phyloP scores from a whole-genome alignment of 352 stramenopile genomes.

The Blastocystis sp. region DNA sequence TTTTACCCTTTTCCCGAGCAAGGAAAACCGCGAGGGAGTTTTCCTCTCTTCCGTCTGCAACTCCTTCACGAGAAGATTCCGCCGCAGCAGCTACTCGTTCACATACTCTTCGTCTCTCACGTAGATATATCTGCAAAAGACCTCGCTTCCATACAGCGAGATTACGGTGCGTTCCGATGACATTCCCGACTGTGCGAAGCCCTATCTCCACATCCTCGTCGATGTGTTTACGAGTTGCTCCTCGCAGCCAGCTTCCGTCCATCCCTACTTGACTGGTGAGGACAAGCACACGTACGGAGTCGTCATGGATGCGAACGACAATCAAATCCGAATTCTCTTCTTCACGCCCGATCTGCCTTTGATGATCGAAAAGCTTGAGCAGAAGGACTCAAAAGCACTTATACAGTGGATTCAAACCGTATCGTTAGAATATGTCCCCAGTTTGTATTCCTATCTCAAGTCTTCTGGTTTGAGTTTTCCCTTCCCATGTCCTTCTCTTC shows the following conservation, averaged over 20 bases:
- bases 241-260: not conserved
- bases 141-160: not conserved
- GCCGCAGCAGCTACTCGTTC: not conserved
- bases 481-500: constrained; percentile 31
- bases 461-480: not conserved
- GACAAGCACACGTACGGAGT: constrained; percentile 38
- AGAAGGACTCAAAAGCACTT: not conserved
- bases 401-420: constrained; percentile 35
- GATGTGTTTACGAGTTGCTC: not conserved
- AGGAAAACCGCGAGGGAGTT: not conserved
- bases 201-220: not conserved
- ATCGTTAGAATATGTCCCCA: constrained; percentile 23
- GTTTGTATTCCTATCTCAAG: constrained; percentile 5
- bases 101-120: not conserved
- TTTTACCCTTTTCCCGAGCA: constrained; percentile 46
- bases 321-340: not conserved
- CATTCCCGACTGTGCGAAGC: not conserved
- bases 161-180: not conserved
- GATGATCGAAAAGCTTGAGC: not conserved
- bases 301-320: not conserved
- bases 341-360: constrained; percentile 30
- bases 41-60: not conserved
- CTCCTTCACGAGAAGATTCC: not conserved
- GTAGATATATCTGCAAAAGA: not conserved
- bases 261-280: not conserved